Evolutionary conservation across 768 basidiomycete species (phyloP).

Genomic region (Leucocoprinus birnbaumii): DNA sequence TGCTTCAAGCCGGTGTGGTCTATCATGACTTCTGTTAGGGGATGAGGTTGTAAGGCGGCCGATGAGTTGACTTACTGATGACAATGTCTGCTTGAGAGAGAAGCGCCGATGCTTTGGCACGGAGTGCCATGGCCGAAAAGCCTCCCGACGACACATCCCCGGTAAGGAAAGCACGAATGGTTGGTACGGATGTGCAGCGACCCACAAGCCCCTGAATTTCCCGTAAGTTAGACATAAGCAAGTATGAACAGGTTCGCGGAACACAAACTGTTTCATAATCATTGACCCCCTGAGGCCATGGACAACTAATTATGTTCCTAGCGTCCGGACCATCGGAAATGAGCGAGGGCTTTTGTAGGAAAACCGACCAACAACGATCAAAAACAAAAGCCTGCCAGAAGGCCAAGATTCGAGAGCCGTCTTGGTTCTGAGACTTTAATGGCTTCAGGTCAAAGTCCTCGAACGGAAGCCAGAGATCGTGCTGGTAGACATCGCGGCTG

Average conservation of each 20-base stretch:
- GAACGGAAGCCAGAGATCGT: constrained; percentile 31
- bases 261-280: constrained; percentile 66
- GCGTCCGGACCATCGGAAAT: constrained; percentile 63
- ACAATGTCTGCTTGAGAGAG: constrained; percentile 66
- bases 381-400: constrained; percentile 86
- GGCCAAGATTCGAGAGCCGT: constrained; percentile 68
- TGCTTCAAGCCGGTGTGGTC: constrained; percentile 36
- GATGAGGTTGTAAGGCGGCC: not conserved
- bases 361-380: constrained; percentile 80
- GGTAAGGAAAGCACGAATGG: constrained; percentile 60
- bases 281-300: constrained; percentile 74
- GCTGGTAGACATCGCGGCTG: constrained; percentile 38
- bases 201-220: constrained; percentile 54
- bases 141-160: constrained; percentile 53
- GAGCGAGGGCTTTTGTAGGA: constrained; percentile 62
- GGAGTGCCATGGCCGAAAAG: constrained; percentile 62
- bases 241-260: constrained; percentile 8
- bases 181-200: constrained; percentile 49
- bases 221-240: constrained; percentile 9
- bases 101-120: constrained; percentile 75
- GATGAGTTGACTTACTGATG: constrained; percentile 41
- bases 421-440: constrained; percentile 53
- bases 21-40: not conserved
- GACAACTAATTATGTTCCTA: constrained; percentile 60
- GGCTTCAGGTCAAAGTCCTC: constrained; percentile 52